Base-by-base conservation (phyloP, 306 rosid species). In the Senna siamea region DNA sequence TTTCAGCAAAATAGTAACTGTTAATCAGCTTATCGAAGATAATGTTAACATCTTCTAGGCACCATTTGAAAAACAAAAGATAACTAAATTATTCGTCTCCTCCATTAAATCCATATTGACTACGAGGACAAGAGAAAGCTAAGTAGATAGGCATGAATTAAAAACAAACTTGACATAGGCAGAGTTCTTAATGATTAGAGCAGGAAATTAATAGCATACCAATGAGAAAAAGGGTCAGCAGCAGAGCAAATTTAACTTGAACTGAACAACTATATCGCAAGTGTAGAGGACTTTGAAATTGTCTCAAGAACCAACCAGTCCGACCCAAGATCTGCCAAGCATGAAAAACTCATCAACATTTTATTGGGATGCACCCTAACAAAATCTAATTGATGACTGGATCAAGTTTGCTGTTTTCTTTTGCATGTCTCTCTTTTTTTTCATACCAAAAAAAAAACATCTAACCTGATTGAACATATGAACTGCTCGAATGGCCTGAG, bases 141-240 rank as follows among this genome's bases (percentile, higher is more conserved):
- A 76, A 22, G 11, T 53, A 69, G 19, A 48, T 28, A 65, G 23
- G 50, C 52, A 44, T 30, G 55, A 37, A 56, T 14, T 53, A 54
- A 22, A 71, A 43, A 55, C 34, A 65, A 28, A 13, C 48, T 35
- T 13, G 35, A 73, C 35, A 62, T 6, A 18, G 10, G 40, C 7
- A 30, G 57, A 63, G 47, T 55, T 41, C 71, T 38, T 4, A n/a
- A 50, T 22, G 13, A 55, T 15, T 28, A 69, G 37, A 75, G 53
- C 70, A 76, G 73, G 54, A 77, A 80, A 76, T 48, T 32, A 74
- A 81, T 44, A 70, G 79, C 96, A 80, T 86, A 93, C 98, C 96
- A 55, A 91, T 76, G 38, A 93, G 77, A 79, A 93, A 90, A 56
- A 93, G 73, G 66, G 93, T 83, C 77, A 93, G 79, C 93, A 91